Percentiles rank a stretch among this genome's conserved stretches.
These are phyloP conservation scores for Globisporangium cystogenes DNA, from an alignment of 352 stramenopile species.

Conservation along the genomic window DNA sequence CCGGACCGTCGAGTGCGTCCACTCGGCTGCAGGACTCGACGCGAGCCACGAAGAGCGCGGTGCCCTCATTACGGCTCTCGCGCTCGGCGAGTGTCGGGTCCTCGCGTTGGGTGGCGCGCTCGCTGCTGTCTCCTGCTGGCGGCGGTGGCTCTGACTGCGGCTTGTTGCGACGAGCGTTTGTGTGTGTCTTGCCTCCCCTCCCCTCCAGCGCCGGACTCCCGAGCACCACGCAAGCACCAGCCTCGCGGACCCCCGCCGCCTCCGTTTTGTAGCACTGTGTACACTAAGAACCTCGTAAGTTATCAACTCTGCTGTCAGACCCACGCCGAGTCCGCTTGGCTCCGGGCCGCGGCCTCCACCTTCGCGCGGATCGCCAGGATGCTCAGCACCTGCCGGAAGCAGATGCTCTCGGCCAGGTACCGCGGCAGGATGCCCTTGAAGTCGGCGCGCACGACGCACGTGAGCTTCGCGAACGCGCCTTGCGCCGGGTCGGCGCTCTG, in stretches of 20 bases:
- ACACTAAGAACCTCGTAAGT: no score
- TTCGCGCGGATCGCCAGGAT: constrained; percentile 42
- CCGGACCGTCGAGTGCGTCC: background rate
- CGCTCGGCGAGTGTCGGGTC: background rate
- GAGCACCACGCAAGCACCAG: no score
- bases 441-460: constrained; percentile 47
- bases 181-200: background rate
- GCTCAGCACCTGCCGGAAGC: constrained; percentile 66
- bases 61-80: constrained; percentile 22
- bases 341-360: constrained; percentile 28
- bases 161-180: background rate
- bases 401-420: constrained; percentile 70
- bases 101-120: constrained; percentile 1
- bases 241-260: no score
- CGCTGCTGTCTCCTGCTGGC: background rate
- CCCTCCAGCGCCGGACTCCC: no score
- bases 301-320: no score
- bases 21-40: background rate
- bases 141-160: background rate
- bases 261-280: no score
- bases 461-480: constrained; percentile 32
- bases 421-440: constrained; percentile 61
- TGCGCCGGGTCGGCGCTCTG: constrained; percentile 5
- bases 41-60: constrained; percentile 3
- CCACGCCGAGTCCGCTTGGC: constrained; percentile 16